Base-by-base conservation (phyloP, 2,329 filamentous ascomycete genomes). In the Fusarium setosum region DNA sequence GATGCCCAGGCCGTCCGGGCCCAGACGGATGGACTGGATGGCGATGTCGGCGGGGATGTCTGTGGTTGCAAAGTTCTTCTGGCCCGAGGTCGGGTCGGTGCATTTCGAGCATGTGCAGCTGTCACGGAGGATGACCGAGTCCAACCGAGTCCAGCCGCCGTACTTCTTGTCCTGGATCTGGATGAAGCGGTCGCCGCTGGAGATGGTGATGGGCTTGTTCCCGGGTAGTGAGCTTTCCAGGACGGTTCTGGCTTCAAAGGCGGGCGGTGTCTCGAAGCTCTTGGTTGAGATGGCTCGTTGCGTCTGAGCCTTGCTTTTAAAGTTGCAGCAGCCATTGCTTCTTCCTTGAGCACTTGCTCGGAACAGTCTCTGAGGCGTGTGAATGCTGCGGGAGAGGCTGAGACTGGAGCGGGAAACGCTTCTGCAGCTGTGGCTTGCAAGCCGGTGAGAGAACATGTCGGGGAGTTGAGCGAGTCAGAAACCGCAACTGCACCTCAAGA, bases 31-130 rank as follows among this genome's bases (percentile, higher is more conserved):
- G 3, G 63, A 26, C 5, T 68, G 59, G 18, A 83, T 72, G 12
- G 63, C 48, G 24, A 82, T 77, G 11, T 70, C 45, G 2, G 63
- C 21, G 6, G 77, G 76, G 6, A 85, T 75, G 29, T 82, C 78
- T 24, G 76, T 75, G 5, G 80, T 82, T 1, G 78, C 76, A 68
- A 83, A 84, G 59, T 77, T 84, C 73, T 88, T 87, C 63, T 90
- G 87, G 41, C 86, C 86, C 2, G 88, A 89, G n/a, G 84, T 80
- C 1, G 79, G 77, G 61, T 88, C 84, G 51, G 85, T 80, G 72
- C 88, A 90, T 11, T 69, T 68, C 0, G 74, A 56, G 67, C 88
- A 90, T 32, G 76, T 73, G 68, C 88, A 90, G 18, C 78, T 76
- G 67, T 90, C 87, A 23, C 88, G 86, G 15, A 89, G 75, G 56